Evolutionary conservation across 1,139 yeast genomes (phyloP).

Genomic region (Nakaseomyces bracarensis): DNA sequence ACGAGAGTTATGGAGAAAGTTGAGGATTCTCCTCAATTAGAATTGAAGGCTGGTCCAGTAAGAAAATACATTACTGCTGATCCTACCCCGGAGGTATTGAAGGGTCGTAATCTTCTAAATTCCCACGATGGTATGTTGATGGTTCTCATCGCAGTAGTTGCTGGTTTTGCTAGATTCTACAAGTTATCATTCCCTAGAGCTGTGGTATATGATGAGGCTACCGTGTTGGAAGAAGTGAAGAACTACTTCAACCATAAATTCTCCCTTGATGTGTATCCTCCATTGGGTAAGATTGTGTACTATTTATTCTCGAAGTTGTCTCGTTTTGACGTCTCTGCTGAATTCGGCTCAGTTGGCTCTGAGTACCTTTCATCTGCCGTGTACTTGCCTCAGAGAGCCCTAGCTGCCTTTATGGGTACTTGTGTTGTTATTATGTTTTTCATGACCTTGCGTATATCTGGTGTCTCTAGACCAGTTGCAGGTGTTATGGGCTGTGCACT

Average conservation of each 20-base stretch:
- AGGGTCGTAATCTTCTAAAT: slow-evolving; percentile 32
- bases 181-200: slow-evolving; percentile 58
- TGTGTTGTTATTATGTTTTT: slow-evolving; percentile 69
- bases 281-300: slow-evolving; percentile 76
- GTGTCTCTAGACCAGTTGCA: slow-evolving; percentile 73
- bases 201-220: slow-evolving; percentile 88
- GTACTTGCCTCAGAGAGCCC: slow-evolving; percentile 70
- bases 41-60: slow-evolving; percentile 36
- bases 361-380: slow-evolving; percentile 43
- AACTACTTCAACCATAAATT: slow-evolving; percentile 61
- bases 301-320: slow-evolving; percentile 65
- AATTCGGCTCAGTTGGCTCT: slow-evolving; percentile 61
- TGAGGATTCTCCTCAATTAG: slow-evolving; percentile 27
- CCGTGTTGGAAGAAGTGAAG: slow-evolving; percentile 66
- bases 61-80: slow-evolving; percentile 38
- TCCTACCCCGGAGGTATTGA: slow-evolving; percentile 36
- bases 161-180: slow-evolving; percentile 51
- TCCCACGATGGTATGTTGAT: slow-evolving; percentile 38
- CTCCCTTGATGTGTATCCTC: slow-evolving; percentile 92
- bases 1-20: neutral
- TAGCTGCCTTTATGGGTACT: slow-evolving; percentile 77
- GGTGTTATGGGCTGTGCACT: slow-evolving; percentile 59
- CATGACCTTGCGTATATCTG: slow-evolving; percentile 76
- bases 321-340: slow-evolving; percentile 70
- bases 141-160: slow-evolving; percentile 43